These are phyloP conservation scores for Vaccinium myrtillus DNA, from an alignment of 148 eudicot species.

Conservation along the genomic window DNA sequence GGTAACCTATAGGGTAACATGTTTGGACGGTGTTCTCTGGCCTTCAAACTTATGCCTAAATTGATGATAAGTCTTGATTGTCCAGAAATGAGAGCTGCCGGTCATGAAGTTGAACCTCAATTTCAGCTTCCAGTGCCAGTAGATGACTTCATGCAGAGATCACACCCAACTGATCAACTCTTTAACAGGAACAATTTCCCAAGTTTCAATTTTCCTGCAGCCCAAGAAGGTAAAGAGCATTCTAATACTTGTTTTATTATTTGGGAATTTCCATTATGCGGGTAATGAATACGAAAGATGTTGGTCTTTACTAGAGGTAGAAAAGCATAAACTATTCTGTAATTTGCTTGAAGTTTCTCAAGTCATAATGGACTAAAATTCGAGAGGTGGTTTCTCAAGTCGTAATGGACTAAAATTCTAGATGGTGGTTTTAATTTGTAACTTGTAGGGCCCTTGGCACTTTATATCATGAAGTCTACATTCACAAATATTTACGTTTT, in stretches of 20 bases:
- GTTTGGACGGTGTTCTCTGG: conserved; percentile 73
- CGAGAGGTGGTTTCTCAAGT: neutral
- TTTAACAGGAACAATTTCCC: conserved; percentile 59
- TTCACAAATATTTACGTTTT: neutral
- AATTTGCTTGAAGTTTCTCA: neutral
- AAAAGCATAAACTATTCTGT: neutral
- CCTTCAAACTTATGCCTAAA: conserved; percentile 94
- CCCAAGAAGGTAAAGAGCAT: conserved; percentile 60
- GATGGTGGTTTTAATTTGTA: too few relatives aligned
- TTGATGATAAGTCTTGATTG: conserved; percentile 77
- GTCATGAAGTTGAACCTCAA: conserved; percentile 92
- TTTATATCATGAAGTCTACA: conserved; percentile 9
- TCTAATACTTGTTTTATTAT: neutral
- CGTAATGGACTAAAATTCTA: neutral
- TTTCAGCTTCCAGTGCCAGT: conserved; percentile 94
- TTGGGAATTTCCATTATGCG: neutral
- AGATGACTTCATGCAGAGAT: conserved; percentile 96
- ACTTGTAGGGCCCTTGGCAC: neutral
- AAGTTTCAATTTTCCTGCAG: conserved; percentile 56
- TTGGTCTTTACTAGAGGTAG: neutral
- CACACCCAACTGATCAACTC: conserved; percentile 66
- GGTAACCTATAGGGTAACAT: conserved; percentile 55
- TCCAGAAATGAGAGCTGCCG: conserved; percentile 94
- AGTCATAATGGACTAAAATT: too few relatives aligned
- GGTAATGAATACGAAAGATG: neutral